phyloP scores from a whole-genome alignment of 257 asterid species.

The Ligustrum vulgare region DNA sequence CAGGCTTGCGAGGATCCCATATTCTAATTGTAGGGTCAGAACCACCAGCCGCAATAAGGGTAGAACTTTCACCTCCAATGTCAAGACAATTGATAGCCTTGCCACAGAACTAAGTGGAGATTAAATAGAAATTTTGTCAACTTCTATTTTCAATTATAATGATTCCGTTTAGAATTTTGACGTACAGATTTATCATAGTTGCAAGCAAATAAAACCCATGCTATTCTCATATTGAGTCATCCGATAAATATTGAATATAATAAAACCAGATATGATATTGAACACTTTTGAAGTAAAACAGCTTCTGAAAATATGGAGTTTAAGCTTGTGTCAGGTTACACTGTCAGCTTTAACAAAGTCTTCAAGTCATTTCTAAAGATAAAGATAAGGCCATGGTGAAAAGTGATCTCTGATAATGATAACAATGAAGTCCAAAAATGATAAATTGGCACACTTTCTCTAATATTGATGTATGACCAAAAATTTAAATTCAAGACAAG shows the following conservation, averaged over 20 bases:
- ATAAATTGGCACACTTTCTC: too few relatives aligned
- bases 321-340: neutral
- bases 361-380: neutral
- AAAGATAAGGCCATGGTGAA: neutral
- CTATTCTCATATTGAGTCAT: neutral
- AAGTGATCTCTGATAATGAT: neutral
- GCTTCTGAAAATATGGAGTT: neutral
- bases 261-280: neutral
- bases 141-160: neutral
- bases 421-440: too few relatives aligned
- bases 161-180: neutral
- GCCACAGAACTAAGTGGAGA: conserved; percentile 51
- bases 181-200: neutral
- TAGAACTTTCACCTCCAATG: conserved; percentile 94
- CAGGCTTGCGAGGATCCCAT: conserved; percentile 99
- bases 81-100: conserved; percentile 83
- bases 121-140: too few relatives aligned
- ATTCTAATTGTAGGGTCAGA: conserved; percentile 82
- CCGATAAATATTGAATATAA: neutral
- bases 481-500: neutral
- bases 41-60: conserved; percentile 84
- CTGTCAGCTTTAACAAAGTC: neutral
- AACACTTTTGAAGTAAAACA: neutral
- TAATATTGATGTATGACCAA: neutral
- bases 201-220: neutral